A percentile compares a stretch with the other conserved stretches of the same genome.
Evolutionary conservation across 2,329 filamentous ascomycete genomes (phyloP).

Genomic region (Gnomoniopsis sp.): DNA sequence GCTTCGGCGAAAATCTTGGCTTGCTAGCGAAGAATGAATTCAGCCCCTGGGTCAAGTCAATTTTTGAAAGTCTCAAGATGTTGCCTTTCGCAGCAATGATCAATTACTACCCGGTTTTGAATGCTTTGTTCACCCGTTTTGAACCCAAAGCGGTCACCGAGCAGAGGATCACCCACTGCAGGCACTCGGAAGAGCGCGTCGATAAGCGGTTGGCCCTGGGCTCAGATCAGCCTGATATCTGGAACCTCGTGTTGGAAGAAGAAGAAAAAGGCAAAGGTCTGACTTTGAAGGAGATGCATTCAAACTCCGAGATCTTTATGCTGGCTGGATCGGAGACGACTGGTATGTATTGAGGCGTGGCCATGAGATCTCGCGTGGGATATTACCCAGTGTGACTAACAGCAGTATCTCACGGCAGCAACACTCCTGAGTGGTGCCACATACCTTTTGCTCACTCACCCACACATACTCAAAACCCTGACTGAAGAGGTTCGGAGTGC

Average conservation of each 20-base stretch:
- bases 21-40: slow-evolving; percentile 18
- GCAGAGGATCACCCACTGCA: neutral
- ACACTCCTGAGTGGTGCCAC: slow-evolving; percentile 2
- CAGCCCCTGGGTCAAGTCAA: slow-evolving; percentile 16
- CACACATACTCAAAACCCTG: slow-evolving; percentile 16
- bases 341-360: slow-evolving; percentile 32
- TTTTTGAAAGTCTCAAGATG: neutral
- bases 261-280: slow-evolving; percentile 18
- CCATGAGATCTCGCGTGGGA: no score
- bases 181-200: slow-evolving; percentile 24
- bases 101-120: neutral
- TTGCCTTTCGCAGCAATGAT: neutral
- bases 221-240: slow-evolving; percentile 24
- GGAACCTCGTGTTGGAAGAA: slow-evolving; percentile 23
- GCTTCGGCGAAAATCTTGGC: slow-evolving; percentile 21
- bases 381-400: neutral
- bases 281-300: slow-evolving; percentile 19
- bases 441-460: neutral
- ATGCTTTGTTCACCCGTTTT: neutral
- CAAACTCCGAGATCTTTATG: slow-evolving; percentile 21
- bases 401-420: neutral
- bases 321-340: slow-evolving; percentile 26
- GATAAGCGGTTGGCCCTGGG: slow-evolving; percentile 25
- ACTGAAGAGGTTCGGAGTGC: slow-evolving; percentile 25
- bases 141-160: neutral